phyloP scores from a whole-genome alignment of 129 eudicot species.

The Scalesia atractyloides region DNA sequence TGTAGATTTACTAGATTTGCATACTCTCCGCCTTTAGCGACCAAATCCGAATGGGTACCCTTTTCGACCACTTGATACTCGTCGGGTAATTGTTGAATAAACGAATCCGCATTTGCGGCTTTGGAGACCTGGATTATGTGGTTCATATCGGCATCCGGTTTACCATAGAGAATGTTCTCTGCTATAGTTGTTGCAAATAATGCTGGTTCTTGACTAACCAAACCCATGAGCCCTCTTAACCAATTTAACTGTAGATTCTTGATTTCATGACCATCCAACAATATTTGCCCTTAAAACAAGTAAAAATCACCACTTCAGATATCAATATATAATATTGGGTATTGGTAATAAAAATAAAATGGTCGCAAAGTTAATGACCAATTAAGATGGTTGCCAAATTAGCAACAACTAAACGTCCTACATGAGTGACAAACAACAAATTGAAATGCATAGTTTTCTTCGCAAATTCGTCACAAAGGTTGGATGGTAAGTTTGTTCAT shows the following conservation, averaged over 20 bases:
- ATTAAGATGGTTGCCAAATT: neutral
- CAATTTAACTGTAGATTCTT: conserved; percentile 56
- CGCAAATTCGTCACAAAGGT: neutral
- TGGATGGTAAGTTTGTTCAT: neutral
- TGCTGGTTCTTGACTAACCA: conserved; percentile 92
- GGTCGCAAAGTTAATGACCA: neutral
- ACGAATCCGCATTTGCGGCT: conserved; percentile 77
- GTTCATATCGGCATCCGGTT: conserved; percentile 54
- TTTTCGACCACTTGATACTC: conserved; percentile 64
- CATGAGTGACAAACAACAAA: neutral
- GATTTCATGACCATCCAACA: conserved; percentile 70
- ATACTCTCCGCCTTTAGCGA: conserved; percentile 60
- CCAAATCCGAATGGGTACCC: conserved; percentile 56
- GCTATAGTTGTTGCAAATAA: conserved; percentile 77
- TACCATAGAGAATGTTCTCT: conserved; percentile 68
- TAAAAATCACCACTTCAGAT: neutral
- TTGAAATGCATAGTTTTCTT: too few species aligned
- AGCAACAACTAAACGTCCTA: neutral
- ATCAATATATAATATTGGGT: neutral
- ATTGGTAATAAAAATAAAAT: neutral
- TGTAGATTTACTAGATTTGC: conserved; percentile 62
- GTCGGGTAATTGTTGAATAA: conserved; percentile 57
- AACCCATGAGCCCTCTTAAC: conserved; percentile 80
- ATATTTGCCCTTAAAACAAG: conserved; percentile 46
- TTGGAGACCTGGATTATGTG: conserved; percentile 57